Percentiles rank a stretch among this genome's conserved stretches.
phyloP scores from a whole-genome alignment of 2,329 filamentous ascomycete genomes.

The Cercospora berteroae region DNA sequence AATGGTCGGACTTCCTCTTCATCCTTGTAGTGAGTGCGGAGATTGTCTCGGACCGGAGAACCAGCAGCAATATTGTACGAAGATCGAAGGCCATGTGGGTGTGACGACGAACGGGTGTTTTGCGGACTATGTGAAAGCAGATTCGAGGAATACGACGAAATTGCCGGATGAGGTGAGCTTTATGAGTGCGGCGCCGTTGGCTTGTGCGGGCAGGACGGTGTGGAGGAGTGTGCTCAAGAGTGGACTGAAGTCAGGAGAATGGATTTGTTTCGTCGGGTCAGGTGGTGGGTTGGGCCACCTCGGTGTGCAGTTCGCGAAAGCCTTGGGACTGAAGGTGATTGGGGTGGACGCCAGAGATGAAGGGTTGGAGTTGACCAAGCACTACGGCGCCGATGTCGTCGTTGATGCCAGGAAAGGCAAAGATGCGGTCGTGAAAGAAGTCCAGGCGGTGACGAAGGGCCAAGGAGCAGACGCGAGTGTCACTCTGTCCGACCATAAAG shows the following conservation, averaged over 20 bases:
- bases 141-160: constrained; percentile 47
- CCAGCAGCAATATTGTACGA: constrained; percentile 54
- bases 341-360: constrained; percentile 57
- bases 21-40: constrained; percentile 53
- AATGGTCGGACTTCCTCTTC: constrained; percentile 55
- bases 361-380: constrained; percentile 49
- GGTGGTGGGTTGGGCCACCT: constrained; percentile 57
- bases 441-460: constrained; percentile 50
- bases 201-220: constrained; percentile 55
- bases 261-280: constrained; percentile 47
- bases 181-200: constrained; percentile 55
- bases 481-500: constrained; percentile 53
- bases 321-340: constrained; percentile 52
- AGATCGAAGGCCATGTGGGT: constrained; percentile 49
- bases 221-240: constrained; percentile 50
- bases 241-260: constrained; percentile 41
- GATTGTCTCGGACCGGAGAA: constrained; percentile 53
- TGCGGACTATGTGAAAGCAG: constrained; percentile 56
- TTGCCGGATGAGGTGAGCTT: constrained; percentile 53
- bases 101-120: constrained; percentile 56
- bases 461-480: constrained; percentile 54
- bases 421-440: constrained; percentile 48
- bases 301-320: constrained; percentile 53
- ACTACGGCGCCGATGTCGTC: constrained; percentile 52
- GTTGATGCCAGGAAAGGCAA: constrained; percentile 53